Percentiles rank a stretch among this genome's conserved stretches.
These are phyloP conservation scores for Secale cereale DNA, from an alignment of 176 grass and related monocot genomes.

Conservation along the genomic window DNA sequence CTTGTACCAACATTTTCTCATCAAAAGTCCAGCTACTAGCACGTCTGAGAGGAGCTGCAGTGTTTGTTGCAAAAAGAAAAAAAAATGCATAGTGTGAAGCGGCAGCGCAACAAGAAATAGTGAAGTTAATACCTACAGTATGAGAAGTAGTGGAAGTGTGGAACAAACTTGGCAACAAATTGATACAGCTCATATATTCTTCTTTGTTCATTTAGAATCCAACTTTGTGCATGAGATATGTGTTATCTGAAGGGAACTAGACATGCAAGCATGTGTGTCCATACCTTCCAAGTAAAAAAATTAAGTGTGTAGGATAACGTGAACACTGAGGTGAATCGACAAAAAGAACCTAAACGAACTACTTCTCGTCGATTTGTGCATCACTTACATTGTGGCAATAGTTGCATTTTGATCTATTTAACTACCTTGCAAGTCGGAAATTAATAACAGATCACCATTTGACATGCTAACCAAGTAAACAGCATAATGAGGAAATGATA, in stretches of 20 bases:
- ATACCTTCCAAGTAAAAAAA: neutral
- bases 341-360: neutral
- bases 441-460: neutral
- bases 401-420: neutral
- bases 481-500: neutral
- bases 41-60: constrained; percentile 63
- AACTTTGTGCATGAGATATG: neutral
- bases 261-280: neutral
- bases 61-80: constrained; percentile 8
- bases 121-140: neutral
- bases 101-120: neutral
- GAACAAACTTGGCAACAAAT: neutral
- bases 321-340: neutral
- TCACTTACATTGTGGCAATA: neutral
- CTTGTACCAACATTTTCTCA: constrained; percentile 88
- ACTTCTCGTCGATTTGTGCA: neutral
- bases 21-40: constrained; percentile 72
- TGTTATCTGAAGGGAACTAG: neutral
- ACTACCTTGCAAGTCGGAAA: neutral
- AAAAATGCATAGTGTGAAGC: neutral
- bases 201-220: neutral
- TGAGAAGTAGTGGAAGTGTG: neutral
- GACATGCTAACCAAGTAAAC: neutral
- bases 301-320: neutral
- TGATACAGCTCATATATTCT: neutral